phyloP scores from a whole-genome alignment of 2,329 filamentous ascomycete genomes.

The Pseudogymnoascus sp. region DNA sequence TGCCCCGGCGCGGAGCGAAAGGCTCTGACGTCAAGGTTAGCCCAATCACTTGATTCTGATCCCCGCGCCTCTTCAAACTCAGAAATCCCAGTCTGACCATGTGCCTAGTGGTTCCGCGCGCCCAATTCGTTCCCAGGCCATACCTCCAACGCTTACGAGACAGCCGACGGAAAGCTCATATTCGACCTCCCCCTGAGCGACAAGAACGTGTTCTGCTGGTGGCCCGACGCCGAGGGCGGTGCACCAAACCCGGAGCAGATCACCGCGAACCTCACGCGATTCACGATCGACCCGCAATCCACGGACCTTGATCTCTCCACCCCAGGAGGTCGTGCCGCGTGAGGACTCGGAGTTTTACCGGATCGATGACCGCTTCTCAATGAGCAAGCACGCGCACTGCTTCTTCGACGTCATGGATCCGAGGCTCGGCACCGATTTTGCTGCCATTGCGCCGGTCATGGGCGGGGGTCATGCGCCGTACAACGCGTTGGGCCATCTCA shows the following conservation, averaged over 20 bases:
- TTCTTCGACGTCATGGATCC: constrained; percentile 35
- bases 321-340: constrained; percentile 31
- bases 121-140: constrained; percentile 40
- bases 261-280: constrained; percentile 16
- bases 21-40: constrained; percentile 35
- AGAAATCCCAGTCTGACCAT: too few relatives aligned
- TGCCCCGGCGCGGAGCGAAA: constrained; percentile 42
- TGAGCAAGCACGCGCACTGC: neutral
- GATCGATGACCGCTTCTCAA: constrained; percentile 24
- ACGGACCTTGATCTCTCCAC: constrained; percentile 15
- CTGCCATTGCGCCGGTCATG: neutral
- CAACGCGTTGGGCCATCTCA: too few relatives aligned
- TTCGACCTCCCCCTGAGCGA: constrained; percentile 34
- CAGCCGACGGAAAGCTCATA: constrained; percentile 34
- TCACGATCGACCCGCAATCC: constrained; percentile 23
- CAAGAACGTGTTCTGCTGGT: constrained; percentile 39
- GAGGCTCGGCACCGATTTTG: constrained; percentile 18
- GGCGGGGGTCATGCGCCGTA: constrained; percentile 7
- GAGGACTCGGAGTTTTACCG: constrained; percentile 27
- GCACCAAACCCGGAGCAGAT: constrained; percentile 13
- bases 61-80: neutral
- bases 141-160: constrained; percentile 41
- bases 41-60: constrained; percentile 14
- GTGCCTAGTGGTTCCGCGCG: constrained; percentile 32
- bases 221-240: constrained; percentile 30